Percentiles rank a stretch among this genome's conserved stretches.
Evolutionary conservation across 148 eudicot genomes (phyloP).

Genomic region (Diospyros lotus): DNA sequence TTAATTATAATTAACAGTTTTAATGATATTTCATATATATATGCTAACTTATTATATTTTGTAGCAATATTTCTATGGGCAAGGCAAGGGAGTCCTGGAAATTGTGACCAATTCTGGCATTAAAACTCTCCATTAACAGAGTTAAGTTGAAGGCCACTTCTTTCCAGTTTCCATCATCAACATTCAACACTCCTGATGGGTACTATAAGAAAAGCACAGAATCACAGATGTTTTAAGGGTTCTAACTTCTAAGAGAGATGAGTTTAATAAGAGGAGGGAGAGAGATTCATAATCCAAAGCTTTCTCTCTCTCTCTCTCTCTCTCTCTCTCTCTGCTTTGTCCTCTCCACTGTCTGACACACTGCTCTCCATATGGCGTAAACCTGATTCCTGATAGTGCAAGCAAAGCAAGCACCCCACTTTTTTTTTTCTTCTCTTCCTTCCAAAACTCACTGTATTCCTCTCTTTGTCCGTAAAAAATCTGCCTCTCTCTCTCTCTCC

Average conservation of each 20-base stretch:
- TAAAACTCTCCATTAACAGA: not conserved
- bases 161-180: too few species aligned
- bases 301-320: too few species aligned
- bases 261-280: too few species aligned
- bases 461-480: conserved; percentile 8
- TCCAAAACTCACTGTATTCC: conserved; percentile 13
- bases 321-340: not conserved
- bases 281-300: too few species aligned
- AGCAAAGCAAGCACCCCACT: conserved; percentile 49
- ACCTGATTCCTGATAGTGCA: conserved; percentile 59
- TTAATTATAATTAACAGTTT: too few species aligned
- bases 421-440: conserved; percentile 4
- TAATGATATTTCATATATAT: too few species aligned
- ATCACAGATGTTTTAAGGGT: not conserved
- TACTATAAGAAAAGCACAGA: not conserved
- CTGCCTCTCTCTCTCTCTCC: conserved; percentile 5
- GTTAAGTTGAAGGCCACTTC: too few species aligned
- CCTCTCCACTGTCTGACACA: conserved; percentile 35
- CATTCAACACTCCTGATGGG: too few species aligned
- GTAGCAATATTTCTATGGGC: too few species aligned
- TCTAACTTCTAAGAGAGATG: not conserved
- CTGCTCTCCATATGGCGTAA: conserved; percentile 44
- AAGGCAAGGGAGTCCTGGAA: conserved; percentile 16
- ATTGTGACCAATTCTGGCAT: conserved; percentile 19
- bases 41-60: too few species aligned